Base-by-base conservation (phyloP, 1,284 basidiomycete genomes). In the Ustilago shanxiensis region DNA sequence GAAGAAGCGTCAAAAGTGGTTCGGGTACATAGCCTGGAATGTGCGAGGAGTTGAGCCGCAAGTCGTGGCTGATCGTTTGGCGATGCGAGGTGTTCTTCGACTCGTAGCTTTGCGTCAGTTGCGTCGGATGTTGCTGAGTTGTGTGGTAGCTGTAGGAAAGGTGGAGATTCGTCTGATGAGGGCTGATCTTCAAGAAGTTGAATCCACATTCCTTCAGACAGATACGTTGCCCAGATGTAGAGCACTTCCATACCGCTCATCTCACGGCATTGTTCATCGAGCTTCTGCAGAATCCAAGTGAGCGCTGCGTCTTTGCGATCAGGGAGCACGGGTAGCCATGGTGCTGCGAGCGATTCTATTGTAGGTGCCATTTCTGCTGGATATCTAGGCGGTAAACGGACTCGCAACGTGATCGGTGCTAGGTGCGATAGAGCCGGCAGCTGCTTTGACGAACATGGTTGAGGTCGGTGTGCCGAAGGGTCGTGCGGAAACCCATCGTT, bases 171-270 rank as follows among this genome's bases (percentile, higher is more conserved):
- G 22, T 24, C 13, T n/a, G 33, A 33, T 26, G 22, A 13, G 2
- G 54, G 20, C 5, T 20, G 44, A 11, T 52, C 59, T 57, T 61
- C 58, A 24, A 76, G 52, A 0, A 76, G 24, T 28, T 66, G 53
- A 3, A 44, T 44, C 77, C 77, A 79, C 22, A 79, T 18, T 6
- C 67, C 65, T 37, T 79, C 77, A 13, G 52, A 26, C 10, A 79
- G 53, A 44, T 58, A 73, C 1, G 65, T 64, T 1, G 60, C 70
- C 77, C 77, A 79, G 3, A 62, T 62, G 51, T 69, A 79, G n/a
- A 79, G 60, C 16, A 70, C 61, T 29, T 79, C 77, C 51, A 66
- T 26, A 20, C 75, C 77, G 3, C 28, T 57, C 7, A 61, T 24
- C 55, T 79, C 63, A 3, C 45, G 56, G 47, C 60, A 76, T 55